Conservation (phyloP, 2,329 filamentous ascomycete species). For the Paracoccidioides brasiliensis region DNA sequence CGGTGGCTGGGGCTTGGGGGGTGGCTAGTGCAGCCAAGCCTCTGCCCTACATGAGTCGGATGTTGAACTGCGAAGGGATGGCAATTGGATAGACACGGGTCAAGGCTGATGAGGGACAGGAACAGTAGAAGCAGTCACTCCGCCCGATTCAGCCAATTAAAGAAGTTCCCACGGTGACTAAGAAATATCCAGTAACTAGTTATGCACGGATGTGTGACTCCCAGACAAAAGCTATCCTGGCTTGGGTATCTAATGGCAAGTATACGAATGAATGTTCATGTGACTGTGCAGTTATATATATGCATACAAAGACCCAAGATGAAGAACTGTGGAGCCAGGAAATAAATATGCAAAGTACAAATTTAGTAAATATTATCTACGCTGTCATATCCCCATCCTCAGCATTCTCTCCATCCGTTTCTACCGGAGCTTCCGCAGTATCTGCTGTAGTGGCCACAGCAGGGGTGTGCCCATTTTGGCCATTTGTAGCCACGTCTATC, state of each 20-base stretch:
- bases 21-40: not conserved
- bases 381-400: not conserved
- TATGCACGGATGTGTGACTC: not conserved
- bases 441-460: constrained; percentile 3
- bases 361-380: not conserved
- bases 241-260: not conserved
- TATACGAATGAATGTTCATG: not conserved
- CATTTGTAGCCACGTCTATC: not conserved
- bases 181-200: not conserved
- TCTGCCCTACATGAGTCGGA: not conserved
- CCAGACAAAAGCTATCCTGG: not conserved
- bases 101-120: not conserved
- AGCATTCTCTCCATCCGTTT: not conserved
- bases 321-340: not conserved
- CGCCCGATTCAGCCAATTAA: not conserved
- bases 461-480: not conserved
- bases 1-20: not conserved
- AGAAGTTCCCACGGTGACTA: not conserved
- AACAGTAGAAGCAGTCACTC: not conserved
- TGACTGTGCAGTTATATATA: too few relatives aligned
- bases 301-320: not conserved
- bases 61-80: too few relatives aligned
- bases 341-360: not conserved
- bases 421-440: not conserved
- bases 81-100: too few relatives aligned